phyloP scores from a whole-genome alignment of 2,329 filamentous ascomycete species.

The Onygenales sp. region DNA sequence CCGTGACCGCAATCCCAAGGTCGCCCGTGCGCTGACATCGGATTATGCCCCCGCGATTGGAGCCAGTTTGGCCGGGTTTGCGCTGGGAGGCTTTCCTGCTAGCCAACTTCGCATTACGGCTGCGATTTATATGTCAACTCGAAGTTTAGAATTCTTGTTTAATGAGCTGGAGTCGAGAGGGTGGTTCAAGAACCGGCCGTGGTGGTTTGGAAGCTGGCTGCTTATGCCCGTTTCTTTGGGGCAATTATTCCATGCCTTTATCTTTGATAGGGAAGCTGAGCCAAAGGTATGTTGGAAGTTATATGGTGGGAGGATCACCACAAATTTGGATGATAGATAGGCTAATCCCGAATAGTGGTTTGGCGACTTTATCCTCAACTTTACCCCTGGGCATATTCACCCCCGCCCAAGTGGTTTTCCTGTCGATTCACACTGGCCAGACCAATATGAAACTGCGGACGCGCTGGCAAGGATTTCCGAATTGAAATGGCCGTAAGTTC shows the following conservation, averaged over 20 bases:
- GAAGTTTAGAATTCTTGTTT: slow-evolving; percentile 77
- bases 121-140: slow-evolving; percentile 71
- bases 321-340: neutral
- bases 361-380: slow-evolving; percentile 56
- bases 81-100: slow-evolving; percentile 65
- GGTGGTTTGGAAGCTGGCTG: slow-evolving; percentile 81
- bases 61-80: slow-evolving; percentile 75
- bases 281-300: slow-evolving; percentile 43
- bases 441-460: slow-evolving; percentile 65
- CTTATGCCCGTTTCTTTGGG: slow-evolving; percentile 67
- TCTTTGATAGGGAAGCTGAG: slow-evolving; percentile 68
- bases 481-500: slow-evolving; percentile 69
- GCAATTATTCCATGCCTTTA: slow-evolving; percentile 64
- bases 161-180: slow-evolving; percentile 68
- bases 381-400: slow-evolving; percentile 73
- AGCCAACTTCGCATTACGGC: slow-evolving; percentile 67
- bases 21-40: slow-evolving; percentile 67
- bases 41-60: slow-evolving; percentile 81
- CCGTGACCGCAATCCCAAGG: slow-evolving; percentile 68
- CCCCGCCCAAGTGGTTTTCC: slow-evolving; percentile 60
- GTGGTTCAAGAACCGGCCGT: slow-evolving; percentile 58
- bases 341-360: slow-evolving; percentile 35
- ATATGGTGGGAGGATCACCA: neutral
- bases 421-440: slow-evolving; percentile 60
- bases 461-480: slow-evolving; percentile 71